These are phyloP conservation scores for Evansstolkia leycettana DNA, from an alignment of 495 filamentous ascomycete genomes.

Conservation along the genomic window DNA sequence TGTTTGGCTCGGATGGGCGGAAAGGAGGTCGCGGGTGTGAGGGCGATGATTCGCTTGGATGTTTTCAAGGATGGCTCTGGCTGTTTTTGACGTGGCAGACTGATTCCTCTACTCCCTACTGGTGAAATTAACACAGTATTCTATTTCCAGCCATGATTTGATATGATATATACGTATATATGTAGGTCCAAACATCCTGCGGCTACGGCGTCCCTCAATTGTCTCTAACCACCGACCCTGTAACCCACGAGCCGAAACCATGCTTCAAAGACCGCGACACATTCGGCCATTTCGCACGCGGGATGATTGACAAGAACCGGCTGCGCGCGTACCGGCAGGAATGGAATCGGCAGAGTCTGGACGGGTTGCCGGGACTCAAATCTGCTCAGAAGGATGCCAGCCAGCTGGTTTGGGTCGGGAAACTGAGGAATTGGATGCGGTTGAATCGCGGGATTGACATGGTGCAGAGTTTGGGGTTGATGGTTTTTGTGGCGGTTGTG, in stretches of 20 bases:
- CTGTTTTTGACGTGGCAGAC: not conserved
- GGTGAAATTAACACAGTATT: not conserved
- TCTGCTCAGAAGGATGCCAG: constrained; percentile 15
- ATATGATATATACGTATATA: too few species aligned
- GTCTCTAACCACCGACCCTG: constrained; percentile 9
- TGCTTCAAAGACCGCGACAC: constrained; percentile 32
- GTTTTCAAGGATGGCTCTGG: constrained; percentile 53
- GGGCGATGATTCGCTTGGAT: constrained; percentile 52
- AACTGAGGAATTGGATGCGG: constrained; percentile 7
- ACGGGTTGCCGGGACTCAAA: constrained; percentile 40
- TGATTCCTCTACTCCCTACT: not conserved
- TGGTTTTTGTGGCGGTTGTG: constrained; percentile 9
- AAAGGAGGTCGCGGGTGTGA: constrained; percentile 29
- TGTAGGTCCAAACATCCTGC: constrained; percentile 43
- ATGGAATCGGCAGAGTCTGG: constrained; percentile 37
- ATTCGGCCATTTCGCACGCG: constrained; percentile 28
- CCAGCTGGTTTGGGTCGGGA: constrained; percentile 4
- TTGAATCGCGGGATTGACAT: constrained; percentile 10
- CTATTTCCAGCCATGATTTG: too few species aligned
- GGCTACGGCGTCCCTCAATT: constrained; percentile 42
- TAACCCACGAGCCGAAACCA: constrained; percentile 10
- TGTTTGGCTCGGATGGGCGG: constrained; percentile 14
- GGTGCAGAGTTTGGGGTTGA: constrained; percentile 6
- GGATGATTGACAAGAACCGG: constrained; percentile 23
- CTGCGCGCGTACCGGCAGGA: constrained; percentile 33